Evolutionary conservation across 139 green algal genomes (phyloP).

Genomic region (Yamagishiella unicocca): DNA sequence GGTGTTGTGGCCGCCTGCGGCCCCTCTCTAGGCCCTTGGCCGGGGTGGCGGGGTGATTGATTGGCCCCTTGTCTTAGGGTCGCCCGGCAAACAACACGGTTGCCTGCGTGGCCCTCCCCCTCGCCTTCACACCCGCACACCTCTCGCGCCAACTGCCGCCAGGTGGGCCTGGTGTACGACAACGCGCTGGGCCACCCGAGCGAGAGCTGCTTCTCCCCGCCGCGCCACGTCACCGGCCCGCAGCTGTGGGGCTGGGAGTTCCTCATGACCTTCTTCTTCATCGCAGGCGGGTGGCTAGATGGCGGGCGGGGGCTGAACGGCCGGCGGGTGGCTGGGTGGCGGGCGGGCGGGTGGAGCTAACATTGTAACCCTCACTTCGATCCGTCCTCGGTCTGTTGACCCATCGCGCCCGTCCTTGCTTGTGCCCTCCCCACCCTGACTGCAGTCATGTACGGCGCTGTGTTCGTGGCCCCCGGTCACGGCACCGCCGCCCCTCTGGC

Average conservation of each 20-base stretch:
- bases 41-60: too few relatives aligned
- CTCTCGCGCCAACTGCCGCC: neutral
- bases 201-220: conserved; percentile 42
- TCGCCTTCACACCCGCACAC: neutral
- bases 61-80: too few relatives aligned
- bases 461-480: conserved; percentile 63
- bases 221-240: conserved; percentile 42
- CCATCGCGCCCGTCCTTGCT: neutral
- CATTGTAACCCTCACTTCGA: neutral
- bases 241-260: conserved; percentile 62
- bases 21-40: too few relatives aligned
- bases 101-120: too few relatives aligned
- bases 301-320: too few relatives aligned
- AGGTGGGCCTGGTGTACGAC: conserved; percentile 46
- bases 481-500: conserved; percentile 55
- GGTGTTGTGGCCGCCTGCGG: too few relatives aligned
- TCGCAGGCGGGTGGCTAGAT: conserved; percentile 33
- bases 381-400: too few relatives aligned
- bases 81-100: too few relatives aligned
- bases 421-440: neutral
- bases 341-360: too few relatives aligned
- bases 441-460: conserved; percentile 50
- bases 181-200: conserved; percentile 8
- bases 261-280: conserved; percentile 56
- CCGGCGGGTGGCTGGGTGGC: too few relatives aligned